These are phyloP conservation scores for Penicillium sp. DNA, from an alignment of 2,329 filamentous ascomycete genomes.

Conservation along the genomic window DNA sequence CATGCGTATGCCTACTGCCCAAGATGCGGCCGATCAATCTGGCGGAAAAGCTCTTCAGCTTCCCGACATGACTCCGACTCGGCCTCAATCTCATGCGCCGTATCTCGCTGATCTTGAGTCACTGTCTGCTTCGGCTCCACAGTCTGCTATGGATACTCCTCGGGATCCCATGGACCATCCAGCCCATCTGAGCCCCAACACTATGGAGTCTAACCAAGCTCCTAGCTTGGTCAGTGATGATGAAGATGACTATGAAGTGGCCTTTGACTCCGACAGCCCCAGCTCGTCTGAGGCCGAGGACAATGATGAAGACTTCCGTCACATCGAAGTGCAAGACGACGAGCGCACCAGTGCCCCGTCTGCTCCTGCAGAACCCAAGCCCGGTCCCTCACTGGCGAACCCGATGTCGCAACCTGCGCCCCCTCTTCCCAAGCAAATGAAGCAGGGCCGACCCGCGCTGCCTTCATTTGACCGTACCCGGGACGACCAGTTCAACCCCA, in stretches of 20 bases:
- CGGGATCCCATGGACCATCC: conserved; percentile 46
- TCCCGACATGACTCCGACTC: conserved; percentile 41
- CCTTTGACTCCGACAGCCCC: conserved; percentile 64
- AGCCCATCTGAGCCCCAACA: conserved; percentile 67
- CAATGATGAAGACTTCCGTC: conserved; percentile 51
- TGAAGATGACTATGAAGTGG: conserved; percentile 67
- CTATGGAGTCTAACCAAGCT: conserved; percentile 71
- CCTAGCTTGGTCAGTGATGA: conserved; percentile 80
- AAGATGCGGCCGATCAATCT: conserved; percentile 51
- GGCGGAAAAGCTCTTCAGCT: conserved; percentile 57
- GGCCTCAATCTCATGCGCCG: conserved; percentile 30
- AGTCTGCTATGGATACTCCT: conserved; percentile 12
- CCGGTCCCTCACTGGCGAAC: conserved; percentile 32
- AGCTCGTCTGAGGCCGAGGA: conserved; percentile 53
- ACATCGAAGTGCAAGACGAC: conserved; percentile 49
- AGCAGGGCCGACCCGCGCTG: conserved; percentile 30
- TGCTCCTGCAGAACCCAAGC: conserved; percentile 34
- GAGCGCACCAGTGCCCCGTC: conserved; percentile 40
- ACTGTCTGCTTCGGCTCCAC: conserved; percentile 45
- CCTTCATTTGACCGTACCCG: conserved; percentile 27
- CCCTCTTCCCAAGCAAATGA: conserved; percentile 32
- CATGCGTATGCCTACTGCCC: conserved; percentile 58
- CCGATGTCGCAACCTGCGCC: conserved; percentile 27
- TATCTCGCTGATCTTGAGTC: conserved; percentile 29
- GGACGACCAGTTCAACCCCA: conserved; percentile 40